phyloP scores from a whole-genome alignment of 1,284 basidiomycete species.

The Ganoderma meredithae region DNA sequence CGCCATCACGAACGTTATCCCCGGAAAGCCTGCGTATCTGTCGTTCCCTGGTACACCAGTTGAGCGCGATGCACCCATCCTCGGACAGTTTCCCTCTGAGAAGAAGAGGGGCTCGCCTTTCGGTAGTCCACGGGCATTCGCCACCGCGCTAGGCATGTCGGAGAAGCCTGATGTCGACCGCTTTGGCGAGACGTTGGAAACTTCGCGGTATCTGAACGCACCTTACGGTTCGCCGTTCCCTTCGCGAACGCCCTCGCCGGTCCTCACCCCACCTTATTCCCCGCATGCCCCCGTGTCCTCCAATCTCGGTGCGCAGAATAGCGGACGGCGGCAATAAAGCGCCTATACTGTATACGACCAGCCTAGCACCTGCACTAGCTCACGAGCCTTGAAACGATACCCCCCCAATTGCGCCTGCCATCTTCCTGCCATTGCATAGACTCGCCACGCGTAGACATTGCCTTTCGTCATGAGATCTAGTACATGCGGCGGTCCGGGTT shows the following conservation, averaged over 20 bases:
- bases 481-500: conserved; percentile 34
- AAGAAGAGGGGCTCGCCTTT: conserved; percentile 59
- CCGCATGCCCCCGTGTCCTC: conserved; percentile 26
- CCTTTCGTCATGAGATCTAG: conserved; percentile 35
- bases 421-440: conserved; percentile 26
- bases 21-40: conserved; percentile 39
- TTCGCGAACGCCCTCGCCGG: conserved; percentile 64
- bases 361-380: conserved; percentile 41
- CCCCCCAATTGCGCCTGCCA: conserved; percentile 22
- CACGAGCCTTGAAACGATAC: conserved; percentile 41
- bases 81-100: conserved; percentile 59
- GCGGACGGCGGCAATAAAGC: conserved; percentile 36
- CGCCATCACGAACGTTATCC: conserved; percentile 47
- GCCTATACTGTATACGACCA: conserved; percentile 38
- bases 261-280: conserved; percentile 45
- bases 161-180: conserved; percentile 42
- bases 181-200: conserved; percentile 60
- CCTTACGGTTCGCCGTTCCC: conserved; percentile 74
- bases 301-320: conserved; percentile 27
- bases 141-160: conserved; percentile 53
- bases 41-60: conserved; percentile 62
- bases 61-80: conserved; percentile 59
- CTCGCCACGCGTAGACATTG: conserved; percentile 36
- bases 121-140: conserved; percentile 55
- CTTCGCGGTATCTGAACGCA: conserved; percentile 63